Base-by-base conservation (phyloP, 1,139 yeast genomes). In the Sugiyamaella japonica region DNA sequence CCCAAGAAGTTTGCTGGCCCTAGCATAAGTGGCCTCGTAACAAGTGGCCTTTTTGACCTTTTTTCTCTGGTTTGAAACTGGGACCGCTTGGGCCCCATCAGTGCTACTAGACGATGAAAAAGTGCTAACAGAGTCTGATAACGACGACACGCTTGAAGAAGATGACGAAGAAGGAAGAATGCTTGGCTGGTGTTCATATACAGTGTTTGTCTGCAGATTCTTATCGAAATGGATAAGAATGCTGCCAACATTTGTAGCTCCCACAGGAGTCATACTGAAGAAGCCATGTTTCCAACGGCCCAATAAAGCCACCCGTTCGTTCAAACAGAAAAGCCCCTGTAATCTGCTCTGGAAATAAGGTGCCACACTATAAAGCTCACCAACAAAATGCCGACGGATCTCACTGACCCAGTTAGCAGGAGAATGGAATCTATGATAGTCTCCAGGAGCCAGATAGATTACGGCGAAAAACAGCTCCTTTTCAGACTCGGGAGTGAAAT, bases 281-380 rank as follows among this genome's bases (percentile, higher is more conserved):
- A 95, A 95, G 0, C 99, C 99, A 70, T 93, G 81, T 68, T 88
- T 88, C 98, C 99, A 95, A 66, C 89, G 85, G 1, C 99, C 99
- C 58, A 95, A 79, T 50, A 95, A 76, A 0, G 98, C 96, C 7
- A 95, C 99, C 64, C 99, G 81, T 73, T 95, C 99, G 70, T 95
- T 95, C 63, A 95, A 76, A 7, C 91, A 90, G 69, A 95, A 93
- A 60, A 95, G 78, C 39, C 95, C 95, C 57, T 86, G 86, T 55
- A 95, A 79, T 13, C 95, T 84, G 63, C 81, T 81, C 71, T 93
- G 99, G 75, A 95, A 90, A 71, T 88, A 93, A 6, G 99, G 99
- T 0, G 98, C 96, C 15, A 93, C 99, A 20, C 96, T 88, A 73
- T 87, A 93, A 50, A 95, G 78, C 68, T 95, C 97, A 20, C 99